Percentiles rank a stretch among this genome's conserved stretches.
These are phyloP conservation scores for Claviceps sp. DNA, from an alignment of 2,329 filamentous ascomycete species.

Conservation along the genomic window DNA sequence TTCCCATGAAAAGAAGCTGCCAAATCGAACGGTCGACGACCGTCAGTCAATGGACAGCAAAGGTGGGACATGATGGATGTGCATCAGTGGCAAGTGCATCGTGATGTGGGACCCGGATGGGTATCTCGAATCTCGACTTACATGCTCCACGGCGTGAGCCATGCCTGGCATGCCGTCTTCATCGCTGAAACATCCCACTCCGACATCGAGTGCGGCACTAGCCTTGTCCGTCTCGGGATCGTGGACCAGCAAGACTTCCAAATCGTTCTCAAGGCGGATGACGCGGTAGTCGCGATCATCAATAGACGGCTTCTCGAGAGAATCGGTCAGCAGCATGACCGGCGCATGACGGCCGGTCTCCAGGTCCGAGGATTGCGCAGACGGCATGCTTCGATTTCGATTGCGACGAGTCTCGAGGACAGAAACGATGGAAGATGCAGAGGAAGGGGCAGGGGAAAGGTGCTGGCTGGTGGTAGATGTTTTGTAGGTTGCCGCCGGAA, in stretches of 20 bases:
- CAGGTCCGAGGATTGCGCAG: constrained; percentile 21
- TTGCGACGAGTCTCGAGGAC: constrained; percentile 1
- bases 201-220: constrained; percentile 86
- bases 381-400: constrained; percentile 15
- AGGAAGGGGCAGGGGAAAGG: background rate
- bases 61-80: background rate
- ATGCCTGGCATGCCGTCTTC: constrained; percentile 82
- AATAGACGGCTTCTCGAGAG: constrained; percentile 67
- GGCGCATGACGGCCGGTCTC: constrained; percentile 16
- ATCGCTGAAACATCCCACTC: constrained; percentile 92
- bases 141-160: constrained; percentile 91
- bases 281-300: constrained; percentile 84
- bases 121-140: constrained; percentile 19
- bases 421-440: background rate
- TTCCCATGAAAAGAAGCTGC: constrained; percentile 89
- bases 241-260: constrained; percentile 86
- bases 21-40: background rate
- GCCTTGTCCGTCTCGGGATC: constrained; percentile 95
- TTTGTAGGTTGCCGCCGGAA: background rate
- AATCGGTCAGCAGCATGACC: constrained; percentile 44
- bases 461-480: constrained; percentile 1
- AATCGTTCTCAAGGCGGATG: constrained; percentile 68
- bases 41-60: constrained; percentile 7
- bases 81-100: background rate
- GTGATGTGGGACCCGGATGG: constrained; percentile 6